Conservation (phyloP, 306 rosid genomes). For the Casuarina glauca region DNA sequence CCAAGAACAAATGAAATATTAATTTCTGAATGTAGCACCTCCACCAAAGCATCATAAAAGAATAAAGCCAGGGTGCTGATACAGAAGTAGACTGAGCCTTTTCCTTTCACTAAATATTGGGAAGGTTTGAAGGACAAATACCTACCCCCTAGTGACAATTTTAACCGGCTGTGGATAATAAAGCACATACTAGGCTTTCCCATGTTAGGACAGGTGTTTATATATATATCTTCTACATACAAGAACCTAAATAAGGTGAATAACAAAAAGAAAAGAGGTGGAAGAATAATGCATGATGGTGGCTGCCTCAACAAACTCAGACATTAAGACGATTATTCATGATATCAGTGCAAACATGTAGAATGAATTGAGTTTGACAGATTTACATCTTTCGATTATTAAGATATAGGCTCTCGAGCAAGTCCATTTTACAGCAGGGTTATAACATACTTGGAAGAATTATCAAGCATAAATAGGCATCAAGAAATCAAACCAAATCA, state of each 20-base stretch:
- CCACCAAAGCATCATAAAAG: neutral
- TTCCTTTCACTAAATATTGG: neutral
- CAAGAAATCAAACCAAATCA: slow-evolving; percentile 25
- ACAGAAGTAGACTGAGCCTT: neutral
- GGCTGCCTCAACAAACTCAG: neutral
- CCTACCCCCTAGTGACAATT: neutral
- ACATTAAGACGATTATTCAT: neutral
- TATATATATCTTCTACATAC: neutral
- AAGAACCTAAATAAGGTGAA: neutral
- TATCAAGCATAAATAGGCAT: neutral
- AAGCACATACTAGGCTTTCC: neutral
- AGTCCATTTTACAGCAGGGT: neutral
- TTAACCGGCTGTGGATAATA: neutral
- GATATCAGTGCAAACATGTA: neutral
- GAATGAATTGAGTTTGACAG: neutral
- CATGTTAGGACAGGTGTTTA: neutral
- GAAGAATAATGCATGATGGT: neutral
- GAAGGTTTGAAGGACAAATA: neutral
- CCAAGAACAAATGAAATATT: neutral
- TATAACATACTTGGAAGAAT: slow-evolving; percentile 2
- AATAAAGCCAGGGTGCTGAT: neutral
- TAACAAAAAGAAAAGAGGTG: neutral
- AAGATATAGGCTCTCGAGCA: neutral
- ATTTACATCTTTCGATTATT: neutral
- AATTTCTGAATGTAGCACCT: neutral